Evolutionary conservation across 2,329 filamentous ascomycete genomes (phyloP).

Genomic region (Byssoonygena ceratinophila): DNA sequence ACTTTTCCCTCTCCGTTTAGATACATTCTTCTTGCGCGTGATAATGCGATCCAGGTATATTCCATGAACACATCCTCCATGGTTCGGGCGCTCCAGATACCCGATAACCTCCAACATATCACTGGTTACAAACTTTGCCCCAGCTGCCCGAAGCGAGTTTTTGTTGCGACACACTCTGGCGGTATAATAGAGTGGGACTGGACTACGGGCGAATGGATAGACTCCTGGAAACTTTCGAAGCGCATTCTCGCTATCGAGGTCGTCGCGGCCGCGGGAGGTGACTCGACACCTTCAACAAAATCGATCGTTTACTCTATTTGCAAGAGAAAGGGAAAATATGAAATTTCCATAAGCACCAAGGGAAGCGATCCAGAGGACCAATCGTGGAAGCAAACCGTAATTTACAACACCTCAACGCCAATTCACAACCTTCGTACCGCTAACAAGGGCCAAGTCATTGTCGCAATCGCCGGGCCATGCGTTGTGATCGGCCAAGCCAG

Average conservation of each 20-base stretch:
- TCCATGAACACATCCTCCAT: conserved; percentile 71
- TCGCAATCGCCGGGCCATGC: conserved; percentile 33
- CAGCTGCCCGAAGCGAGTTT: conserved; percentile 42
- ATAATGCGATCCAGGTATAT: conserved; percentile 68
- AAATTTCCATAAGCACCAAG: conserved; percentile 22
- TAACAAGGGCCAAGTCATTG: conserved; percentile 26
- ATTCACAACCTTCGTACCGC: conserved; percentile 26
- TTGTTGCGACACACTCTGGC: conserved; percentile 44
- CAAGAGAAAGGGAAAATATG: conserved; percentile 30
- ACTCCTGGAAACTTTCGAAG: conserved; percentile 35
- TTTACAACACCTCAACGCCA: conserved; percentile 25
- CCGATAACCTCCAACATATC: conserved; percentile 41
- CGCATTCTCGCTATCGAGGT: conserved; percentile 28
- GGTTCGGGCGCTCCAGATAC: conserved; percentile 55
- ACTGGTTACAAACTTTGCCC: conserved; percentile 44
- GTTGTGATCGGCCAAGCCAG: conserved; percentile 50
- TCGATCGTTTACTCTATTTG: conserved; percentile 33
- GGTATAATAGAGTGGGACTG: conserved; percentile 50
- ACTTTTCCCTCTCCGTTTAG: conserved; percentile 33
- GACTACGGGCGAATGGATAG: conserved; percentile 38
- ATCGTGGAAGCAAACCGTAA: conserved; percentile 20
- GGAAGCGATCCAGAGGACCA: neutral
- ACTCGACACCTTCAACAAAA: conserved; percentile 17
- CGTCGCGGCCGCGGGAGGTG: conserved; percentile 18
- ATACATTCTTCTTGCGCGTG: conserved; percentile 63